These are phyloP conservation scores for Ascochyta rabiei DNA, from an alignment of 2,329 filamentous ascomycete species.

Conservation along the genomic window DNA sequence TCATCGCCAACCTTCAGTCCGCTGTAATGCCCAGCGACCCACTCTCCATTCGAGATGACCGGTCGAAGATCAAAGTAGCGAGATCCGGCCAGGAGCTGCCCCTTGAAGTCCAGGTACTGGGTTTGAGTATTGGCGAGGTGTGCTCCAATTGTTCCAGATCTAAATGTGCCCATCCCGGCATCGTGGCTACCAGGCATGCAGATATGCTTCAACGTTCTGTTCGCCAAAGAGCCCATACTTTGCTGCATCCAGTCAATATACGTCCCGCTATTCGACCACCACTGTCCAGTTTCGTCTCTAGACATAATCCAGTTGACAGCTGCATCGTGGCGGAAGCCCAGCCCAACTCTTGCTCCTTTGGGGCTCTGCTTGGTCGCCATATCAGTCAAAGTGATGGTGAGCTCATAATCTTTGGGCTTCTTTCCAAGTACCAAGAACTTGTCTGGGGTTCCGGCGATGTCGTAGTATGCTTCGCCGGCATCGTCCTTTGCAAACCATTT, in stretches of 20 bases:
- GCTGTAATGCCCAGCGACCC: constrained; percentile 53
- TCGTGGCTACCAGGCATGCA: constrained; percentile 59
- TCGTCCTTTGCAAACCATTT: constrained; percentile 40
- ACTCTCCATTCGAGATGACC: constrained; percentile 48
- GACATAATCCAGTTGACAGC: constrained; percentile 48
- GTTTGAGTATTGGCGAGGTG: constrained; percentile 53
- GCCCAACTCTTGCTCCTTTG: constrained; percentile 37
- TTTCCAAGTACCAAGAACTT: constrained; percentile 41
- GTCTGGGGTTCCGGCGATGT: constrained; percentile 34
- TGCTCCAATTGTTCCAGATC: constrained; percentile 48
- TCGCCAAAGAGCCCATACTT: constrained; percentile 45
- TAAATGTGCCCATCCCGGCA: constrained; percentile 56
- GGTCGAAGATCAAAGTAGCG: constrained; percentile 58
- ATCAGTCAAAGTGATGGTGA: constrained; percentile 39
- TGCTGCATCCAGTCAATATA: constrained; percentile 52
- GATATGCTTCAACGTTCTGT: constrained; percentile 53
- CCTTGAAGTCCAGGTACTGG: constrained; percentile 53
- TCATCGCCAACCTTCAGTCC: constrained; percentile 39
- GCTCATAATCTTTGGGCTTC: constrained; percentile 38
- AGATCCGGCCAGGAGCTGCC: constrained; percentile 55
- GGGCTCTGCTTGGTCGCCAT: constrained; percentile 43
- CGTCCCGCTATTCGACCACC: constrained; percentile 45
- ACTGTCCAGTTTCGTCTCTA: constrained; percentile 41
- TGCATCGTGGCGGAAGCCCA: constrained; percentile 46
- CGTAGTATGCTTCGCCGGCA: constrained; percentile 45